Base-by-base conservation (phyloP, 805 yeast genomes). In the Lipomyces starkeyi region DNA sequence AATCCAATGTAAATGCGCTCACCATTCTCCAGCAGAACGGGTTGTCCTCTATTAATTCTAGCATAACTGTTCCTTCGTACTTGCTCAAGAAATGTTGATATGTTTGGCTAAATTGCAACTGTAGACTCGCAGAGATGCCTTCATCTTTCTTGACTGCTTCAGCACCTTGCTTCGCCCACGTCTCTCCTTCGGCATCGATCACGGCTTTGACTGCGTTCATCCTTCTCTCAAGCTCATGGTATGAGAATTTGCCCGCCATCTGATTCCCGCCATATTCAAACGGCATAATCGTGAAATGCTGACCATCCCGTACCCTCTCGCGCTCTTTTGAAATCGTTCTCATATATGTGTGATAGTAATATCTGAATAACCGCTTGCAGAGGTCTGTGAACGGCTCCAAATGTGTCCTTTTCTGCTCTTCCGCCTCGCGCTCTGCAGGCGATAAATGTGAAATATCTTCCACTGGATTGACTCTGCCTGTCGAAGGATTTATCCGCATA, bases 11-110 rank as follows among this genome's bases (percentile, higher is more conserved):
- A 17, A 17, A 3, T n/a, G 49, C 2, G 20, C 56, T 25, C 9
- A 54, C 35, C 17, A 65, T n/a, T 40, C 62, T 57, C 68, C 68
- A 65, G 34, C 56, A 43, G 56, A 65, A 65, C 58, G 64, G 62
- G 20, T 65, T 65, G 14, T 59, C 52, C 17, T 65, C 68, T n/a
- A 65, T 27, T 25, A 65, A 27, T 25, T 65, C 68, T 7, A 65
- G 43, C 65, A 49, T 49, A 8, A 65, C 65, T 22, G 68, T 61
- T 13, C 68, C 68, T 5, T 61, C 65, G 37, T 57, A 65, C 35
- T 57, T 35, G 20, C 13, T 6, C 37, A 34, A 6, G n/a, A 65
- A 54, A 17, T 14, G 13, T 14, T 34, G 35, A 35, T 61, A 29
- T 8, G 37, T 34, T 37, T 61, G 64, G 22, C 57, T 29, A 29